Evolutionary conservation across 129 eudicot species (phyloP).

Genomic region (Gnaphalium uliginosum): DNA sequence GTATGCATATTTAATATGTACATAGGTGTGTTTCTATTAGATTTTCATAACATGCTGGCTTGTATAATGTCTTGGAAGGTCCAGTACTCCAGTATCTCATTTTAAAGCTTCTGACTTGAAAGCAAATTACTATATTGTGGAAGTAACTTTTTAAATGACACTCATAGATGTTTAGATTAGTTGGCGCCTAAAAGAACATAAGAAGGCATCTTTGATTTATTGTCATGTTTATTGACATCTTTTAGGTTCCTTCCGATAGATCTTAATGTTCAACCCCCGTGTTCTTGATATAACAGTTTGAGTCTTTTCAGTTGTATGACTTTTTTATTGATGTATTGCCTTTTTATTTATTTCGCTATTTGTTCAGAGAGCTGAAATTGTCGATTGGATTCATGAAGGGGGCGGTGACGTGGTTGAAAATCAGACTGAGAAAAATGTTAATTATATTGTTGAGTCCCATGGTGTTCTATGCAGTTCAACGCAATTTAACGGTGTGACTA

Average conservation of each 20-base stretch:
- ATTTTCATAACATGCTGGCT: not conserved
- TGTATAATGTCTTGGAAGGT: not conserved
- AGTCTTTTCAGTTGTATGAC: not conserved
- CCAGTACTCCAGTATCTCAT: not conserved
- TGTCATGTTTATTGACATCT: too few species aligned
- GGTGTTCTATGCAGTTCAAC: conserved; percentile 47
- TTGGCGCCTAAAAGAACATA: too few species aligned
- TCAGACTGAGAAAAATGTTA: conserved; percentile 35
- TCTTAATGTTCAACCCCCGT: too few species aligned
- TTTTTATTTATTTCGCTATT: conserved; percentile 18
- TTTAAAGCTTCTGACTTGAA: not conserved
- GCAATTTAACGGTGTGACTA: conserved; percentile 34
- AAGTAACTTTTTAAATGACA: not conserved
- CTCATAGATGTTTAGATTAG: too few species aligned
- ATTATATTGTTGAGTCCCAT: conserved; percentile 77
- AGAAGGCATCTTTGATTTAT: too few species aligned
- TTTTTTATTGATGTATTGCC: not conserved
- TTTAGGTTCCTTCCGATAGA: too few species aligned
- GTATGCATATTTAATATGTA: not conserved
- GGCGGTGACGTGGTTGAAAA: conserved; percentile 70
- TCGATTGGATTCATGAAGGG: conserved; percentile 83
- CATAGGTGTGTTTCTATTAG: not conserved
- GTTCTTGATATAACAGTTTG: too few species aligned
- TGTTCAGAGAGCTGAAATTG: conserved; percentile 68
- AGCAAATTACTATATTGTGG: not conserved